phyloP scores from a whole-genome alignment of 148 eudicot genomes.

The Arbutus unedo region DNA sequence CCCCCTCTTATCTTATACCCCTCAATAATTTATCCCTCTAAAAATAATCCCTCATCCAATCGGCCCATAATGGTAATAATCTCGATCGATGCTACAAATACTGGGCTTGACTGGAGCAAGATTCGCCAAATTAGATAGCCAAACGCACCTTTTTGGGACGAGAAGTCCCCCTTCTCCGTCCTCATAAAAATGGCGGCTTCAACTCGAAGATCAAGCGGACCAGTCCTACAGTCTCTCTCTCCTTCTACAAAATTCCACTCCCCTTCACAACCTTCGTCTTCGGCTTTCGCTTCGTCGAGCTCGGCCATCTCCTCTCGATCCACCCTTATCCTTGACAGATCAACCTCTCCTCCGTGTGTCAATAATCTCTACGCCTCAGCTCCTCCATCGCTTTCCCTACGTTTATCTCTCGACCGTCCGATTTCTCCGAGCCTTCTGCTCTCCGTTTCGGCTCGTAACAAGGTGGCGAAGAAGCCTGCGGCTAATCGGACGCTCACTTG shows the following conservation, averaged over 20 bases:
- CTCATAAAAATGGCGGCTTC: slow-evolving; percentile 40
- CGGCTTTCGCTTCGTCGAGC: slow-evolving; percentile 42
- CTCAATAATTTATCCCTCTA: no score
- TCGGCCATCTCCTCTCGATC: slow-evolving; percentile 35
- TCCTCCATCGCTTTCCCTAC: slow-evolving; percentile 33
- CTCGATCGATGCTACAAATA: slow-evolving; percentile 42
- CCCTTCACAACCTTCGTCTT: slow-evolving; percentile 22
- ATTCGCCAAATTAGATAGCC: slow-evolving; percentile 64
- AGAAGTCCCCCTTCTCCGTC: background rate
- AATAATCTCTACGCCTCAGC: slow-evolving; percentile 30
- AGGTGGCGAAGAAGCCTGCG: background rate
- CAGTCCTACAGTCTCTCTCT: slow-evolving; percentile 53
- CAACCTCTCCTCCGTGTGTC: slow-evolving; percentile 52
- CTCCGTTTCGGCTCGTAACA: slow-evolving; percentile 19
- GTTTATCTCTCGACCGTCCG: slow-evolving; percentile 51
- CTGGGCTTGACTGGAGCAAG: slow-evolving; percentile 43
- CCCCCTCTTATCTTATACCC: no score
- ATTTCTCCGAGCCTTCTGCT: slow-evolving; percentile 44
- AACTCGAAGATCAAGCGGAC: slow-evolving; percentile 46
- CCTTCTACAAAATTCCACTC: slow-evolving; percentile 31
- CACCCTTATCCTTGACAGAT: slow-evolving; percentile 22
- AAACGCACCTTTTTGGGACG: slow-evolving; percentile 33
- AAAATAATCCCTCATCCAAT: no score
- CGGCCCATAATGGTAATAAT: background rate
- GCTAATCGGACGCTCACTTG: slow-evolving; percentile 16